Conservation (phyloP, 805 yeast genomes). For the Monosporozyma aerobia region DNA sequence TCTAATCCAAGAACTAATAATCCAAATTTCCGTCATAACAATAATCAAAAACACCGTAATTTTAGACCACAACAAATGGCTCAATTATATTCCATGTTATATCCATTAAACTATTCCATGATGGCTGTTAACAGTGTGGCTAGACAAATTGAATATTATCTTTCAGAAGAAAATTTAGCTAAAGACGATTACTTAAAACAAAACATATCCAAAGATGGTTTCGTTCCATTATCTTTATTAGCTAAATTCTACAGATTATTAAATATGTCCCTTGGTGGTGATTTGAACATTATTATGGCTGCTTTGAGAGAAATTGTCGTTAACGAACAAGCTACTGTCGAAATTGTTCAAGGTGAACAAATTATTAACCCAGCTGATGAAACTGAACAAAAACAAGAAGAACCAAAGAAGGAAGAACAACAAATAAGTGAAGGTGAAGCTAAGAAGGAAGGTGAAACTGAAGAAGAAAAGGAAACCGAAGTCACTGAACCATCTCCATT, state of each 20-base stretch:
- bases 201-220: conserved; percentile 42
- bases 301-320: conserved; percentile 28
- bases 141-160: conserved; percentile 79
- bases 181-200: conserved; percentile 77
- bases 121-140: conserved; percentile 28
- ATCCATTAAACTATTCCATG: conserved; percentile 18
- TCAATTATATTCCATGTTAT: conserved; percentile 13
- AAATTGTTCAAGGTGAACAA: conserved; percentile 17
- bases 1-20: conserved; percentile 3
- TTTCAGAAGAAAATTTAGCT: conserved; percentile 76
- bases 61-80: conserved; percentile 15
- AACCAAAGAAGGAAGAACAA: conserved; percentile 1
- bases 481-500: conserved; percentile 6
- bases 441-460: conserved; percentile 1
- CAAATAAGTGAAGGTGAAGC: not conserved
- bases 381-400: not conserved
- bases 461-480: conserved; percentile 4
- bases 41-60: conserved; percentile 5
- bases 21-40: conserved; percentile 5
- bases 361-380: conserved; percentile 6
- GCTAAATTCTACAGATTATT: conserved; percentile 30
- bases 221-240: conserved; percentile 22
- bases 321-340: conserved; percentile 24
- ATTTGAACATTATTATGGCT: conserved; percentile 20
- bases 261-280: conserved; percentile 44